phyloP scores from a whole-genome alignment of 371 early-diverging fungal genomes.

The Choanephora cucurbitarum region DNA sequence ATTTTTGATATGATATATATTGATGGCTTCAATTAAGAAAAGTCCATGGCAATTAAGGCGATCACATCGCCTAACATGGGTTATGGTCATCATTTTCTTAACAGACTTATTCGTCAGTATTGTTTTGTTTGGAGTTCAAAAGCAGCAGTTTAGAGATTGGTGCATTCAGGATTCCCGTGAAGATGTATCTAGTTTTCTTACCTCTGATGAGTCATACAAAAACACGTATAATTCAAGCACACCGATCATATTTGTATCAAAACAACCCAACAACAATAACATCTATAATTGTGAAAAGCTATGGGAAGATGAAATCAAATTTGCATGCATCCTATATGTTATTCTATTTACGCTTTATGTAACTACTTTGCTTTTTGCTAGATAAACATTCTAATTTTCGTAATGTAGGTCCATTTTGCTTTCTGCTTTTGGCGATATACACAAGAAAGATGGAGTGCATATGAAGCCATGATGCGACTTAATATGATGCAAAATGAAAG shows the following conservation, averaged over 20 bases:
- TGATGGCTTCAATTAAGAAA: slow-evolving; percentile 7
- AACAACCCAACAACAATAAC: background rate
- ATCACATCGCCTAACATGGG: slow-evolving; percentile 26
- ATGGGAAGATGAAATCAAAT: slow-evolving; percentile 30
- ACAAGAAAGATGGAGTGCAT: slow-evolving; percentile 7
- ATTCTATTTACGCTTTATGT: slow-evolving; percentile 28
- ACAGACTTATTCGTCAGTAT: slow-evolving; percentile 15
- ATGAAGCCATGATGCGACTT: slow-evolving; percentile 1
- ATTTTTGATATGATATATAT: background rate
- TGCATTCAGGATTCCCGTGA: slow-evolving; percentile 26
- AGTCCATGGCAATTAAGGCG: slow-evolving; percentile 8
- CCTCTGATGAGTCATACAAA: slow-evolving; percentile 12
- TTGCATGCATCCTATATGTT: slow-evolving; percentile 15
- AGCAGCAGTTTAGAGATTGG: slow-evolving; percentile 28
- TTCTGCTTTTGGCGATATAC: slow-evolving; percentile 21
- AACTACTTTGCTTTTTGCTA: background rate
- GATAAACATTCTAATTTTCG: background rate
- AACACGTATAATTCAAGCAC: slow-evolving; percentile 4
- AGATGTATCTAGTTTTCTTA: slow-evolving; percentile 3
- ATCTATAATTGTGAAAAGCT: slow-evolving; percentile 28
- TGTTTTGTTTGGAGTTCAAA: slow-evolving; percentile 33
- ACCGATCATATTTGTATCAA: slow-evolving; percentile 10
- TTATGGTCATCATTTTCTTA: slow-evolving; percentile 19
- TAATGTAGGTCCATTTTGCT: slow-evolving; percentile 18
- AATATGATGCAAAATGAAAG: slow-evolving; percentile 1